phyloP scores from a whole-genome alignment of 768 basidiomycete species.

The Serendipita vermifera region DNA sequence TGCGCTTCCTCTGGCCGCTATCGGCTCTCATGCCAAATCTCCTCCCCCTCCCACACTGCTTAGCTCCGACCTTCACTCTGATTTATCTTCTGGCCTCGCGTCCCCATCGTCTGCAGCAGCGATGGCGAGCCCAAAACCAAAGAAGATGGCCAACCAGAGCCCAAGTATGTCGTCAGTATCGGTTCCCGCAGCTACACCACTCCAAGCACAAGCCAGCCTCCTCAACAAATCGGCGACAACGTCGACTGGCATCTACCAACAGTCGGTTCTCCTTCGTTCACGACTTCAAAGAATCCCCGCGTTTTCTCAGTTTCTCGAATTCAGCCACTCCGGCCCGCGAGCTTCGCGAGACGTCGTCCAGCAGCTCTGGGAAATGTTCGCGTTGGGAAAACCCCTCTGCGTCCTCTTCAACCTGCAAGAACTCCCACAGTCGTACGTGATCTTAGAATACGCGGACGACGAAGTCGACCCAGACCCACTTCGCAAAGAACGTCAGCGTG shows the following conservation, averaged over 20 bases:
- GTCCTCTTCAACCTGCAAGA: constrained; percentile 85
- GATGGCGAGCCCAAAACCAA: too few relatives aligned
- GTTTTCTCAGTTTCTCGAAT: constrained; percentile 34
- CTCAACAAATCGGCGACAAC: constrained; percentile 79
- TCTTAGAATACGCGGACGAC: constrained; percentile 3
- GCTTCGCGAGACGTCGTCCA: constrained; percentile 77
- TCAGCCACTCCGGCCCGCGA: constrained; percentile 32
- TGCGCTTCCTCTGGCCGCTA: too few relatives aligned
- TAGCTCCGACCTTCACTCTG: too few relatives aligned
- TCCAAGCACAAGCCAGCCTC: too few relatives aligned
- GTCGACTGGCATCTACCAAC: constrained; percentile 73
- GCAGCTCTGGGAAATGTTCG: constrained; percentile 88
- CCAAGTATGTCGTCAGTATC: neutral
- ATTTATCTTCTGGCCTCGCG: too few relatives aligned
- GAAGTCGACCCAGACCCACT: constrained; percentile 49
- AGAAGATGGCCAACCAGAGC: neutral
- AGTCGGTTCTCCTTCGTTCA: constrained; percentile 66
- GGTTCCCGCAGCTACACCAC: neutral
- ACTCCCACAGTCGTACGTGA: neutral
- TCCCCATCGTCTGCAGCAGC: too few relatives aligned
- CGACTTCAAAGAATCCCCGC: constrained; percentile 67
- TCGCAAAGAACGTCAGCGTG: constrained; percentile 68
- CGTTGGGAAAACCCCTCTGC: constrained; percentile 85
- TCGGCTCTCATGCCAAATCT: too few relatives aligned
- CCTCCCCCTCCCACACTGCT: too few relatives aligned